These are phyloP conservation scores for Corylus americana DNA, from an alignment of 306 rosid species.

Conservation along the genomic window DNA sequence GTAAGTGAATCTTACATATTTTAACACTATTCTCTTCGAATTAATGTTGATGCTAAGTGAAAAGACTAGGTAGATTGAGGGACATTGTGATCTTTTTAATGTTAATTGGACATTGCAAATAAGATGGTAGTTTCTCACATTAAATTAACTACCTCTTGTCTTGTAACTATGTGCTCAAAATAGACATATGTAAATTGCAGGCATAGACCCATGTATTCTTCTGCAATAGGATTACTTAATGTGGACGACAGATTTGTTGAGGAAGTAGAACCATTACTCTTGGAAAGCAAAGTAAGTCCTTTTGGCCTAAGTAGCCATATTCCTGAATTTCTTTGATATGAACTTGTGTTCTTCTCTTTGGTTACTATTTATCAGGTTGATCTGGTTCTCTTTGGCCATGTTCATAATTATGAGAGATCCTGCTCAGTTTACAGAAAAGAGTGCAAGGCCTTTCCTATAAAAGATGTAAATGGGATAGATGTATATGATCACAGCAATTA, in stretches of 20 bases:
- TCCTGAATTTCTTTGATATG: not conserved
- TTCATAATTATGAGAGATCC: conserved; percentile 86
- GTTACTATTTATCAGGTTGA: conserved; percentile 59
- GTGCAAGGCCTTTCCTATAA: conserved; percentile 64
- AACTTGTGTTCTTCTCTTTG: not conserved
- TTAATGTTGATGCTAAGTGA: too few species aligned
- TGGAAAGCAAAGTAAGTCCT: conserved; percentile 52
- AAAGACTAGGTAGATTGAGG: too few species aligned
- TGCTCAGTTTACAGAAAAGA: conserved; percentile 48
- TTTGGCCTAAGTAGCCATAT: not conserved
- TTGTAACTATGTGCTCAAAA: not conserved
- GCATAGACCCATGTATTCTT: conserved; percentile 86
- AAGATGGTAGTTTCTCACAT: too few species aligned
- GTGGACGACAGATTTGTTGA: conserved; percentile 29
- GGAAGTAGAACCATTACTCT: conserved; percentile 70
- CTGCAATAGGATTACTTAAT: conserved; percentile 20
- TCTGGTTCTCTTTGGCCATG: conserved; percentile 77
- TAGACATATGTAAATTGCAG: conserved; percentile 42
- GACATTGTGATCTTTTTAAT: too few species aligned
- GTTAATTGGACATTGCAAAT: not conserved
- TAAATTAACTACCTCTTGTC: not conserved
- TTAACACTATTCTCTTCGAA: too few species aligned
- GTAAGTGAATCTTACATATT: too few species aligned
- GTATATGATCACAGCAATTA: conserved; percentile 66
- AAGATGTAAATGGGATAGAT: conserved; percentile 60